Evolutionary conservation across 2,329 filamentous ascomycete species (phyloP), one percentile per base, ranked within the genome.

Genomic region (Penicillium thymicola): DNA sequence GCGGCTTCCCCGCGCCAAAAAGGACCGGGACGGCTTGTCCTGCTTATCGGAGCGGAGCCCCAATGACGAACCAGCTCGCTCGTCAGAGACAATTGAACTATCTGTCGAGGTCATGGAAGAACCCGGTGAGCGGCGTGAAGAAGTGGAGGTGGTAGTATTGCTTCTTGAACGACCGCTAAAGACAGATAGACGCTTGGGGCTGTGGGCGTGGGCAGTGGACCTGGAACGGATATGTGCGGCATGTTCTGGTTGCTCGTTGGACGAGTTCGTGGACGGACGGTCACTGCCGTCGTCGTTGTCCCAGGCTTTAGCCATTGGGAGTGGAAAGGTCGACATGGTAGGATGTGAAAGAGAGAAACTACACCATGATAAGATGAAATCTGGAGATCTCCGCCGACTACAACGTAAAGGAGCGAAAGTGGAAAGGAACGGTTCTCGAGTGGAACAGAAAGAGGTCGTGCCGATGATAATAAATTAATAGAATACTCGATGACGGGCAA

Each of bases 81-180:
- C 73, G 25, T 75, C 72, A 21, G 48, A 51, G 16, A 66, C 67
- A 42, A 66, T 54, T 2, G 70, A 67, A 32, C 68, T 61, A 46
- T 75, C 74, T 36, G 62, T 63, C 25, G 72, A 75, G 37, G 71
- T 71, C 72, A 75, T 72, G 21, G 75, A 75, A 18, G 75, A 76
- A 40, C 74, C 74, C n/a, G 79, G 76, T 16, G 79, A 80, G 42
- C 72, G 76, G 57, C 68, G 71, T 18, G 72, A 73, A 21, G 80
- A 79, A 41, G 78, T 77, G 2, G 82, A 81, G 10, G 81, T 85
- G 58, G 78, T 80, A 25, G 78, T 79, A 40, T 76, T 76, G 59
- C 73, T 76, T 58, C 75, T 65, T 8, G 75, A 74, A 18, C 75
- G 74, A 36, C 70, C 69, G 50, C 67, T 67, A 36, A 77, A 76